These are phyloP conservation scores for Saprolegnia parasitica DNA, from an alignment of 352 stramenopile genomes.

Conservation along the genomic window DNA sequence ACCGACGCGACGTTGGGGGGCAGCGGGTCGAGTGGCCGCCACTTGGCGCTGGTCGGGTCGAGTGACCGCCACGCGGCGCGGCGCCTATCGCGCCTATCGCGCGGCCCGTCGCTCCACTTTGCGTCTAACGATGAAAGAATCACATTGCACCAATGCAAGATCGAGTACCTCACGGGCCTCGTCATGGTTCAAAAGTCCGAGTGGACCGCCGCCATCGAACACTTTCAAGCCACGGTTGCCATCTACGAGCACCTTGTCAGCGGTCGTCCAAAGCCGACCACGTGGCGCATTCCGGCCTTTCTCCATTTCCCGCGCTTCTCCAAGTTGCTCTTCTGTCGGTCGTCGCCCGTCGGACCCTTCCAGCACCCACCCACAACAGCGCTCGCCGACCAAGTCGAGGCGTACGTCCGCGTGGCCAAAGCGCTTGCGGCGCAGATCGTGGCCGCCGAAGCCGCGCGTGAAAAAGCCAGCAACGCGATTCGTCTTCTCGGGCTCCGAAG, in stretches of 20 bases:
- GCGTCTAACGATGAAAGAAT: constrained; percentile 33
- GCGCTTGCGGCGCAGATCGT: constrained; percentile 22
- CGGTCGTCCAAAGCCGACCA: neutral
- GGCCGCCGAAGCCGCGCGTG: constrained; percentile 2
- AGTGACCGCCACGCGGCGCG: neutral
- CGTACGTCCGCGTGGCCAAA: constrained; percentile 10
- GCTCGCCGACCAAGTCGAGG: constrained; percentile 21
- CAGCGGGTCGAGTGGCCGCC: neutral
- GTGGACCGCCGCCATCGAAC: constrained; percentile 51
- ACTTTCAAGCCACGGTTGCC: constrained; percentile 31
- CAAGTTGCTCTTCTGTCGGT: neutral
- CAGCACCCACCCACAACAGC: neutral
- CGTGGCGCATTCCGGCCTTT: neutral
- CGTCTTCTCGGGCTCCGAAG: constrained; percentile 17
- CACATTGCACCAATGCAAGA: constrained; percentile 54
- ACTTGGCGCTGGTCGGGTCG: neutral
- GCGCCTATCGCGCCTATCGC: no score
- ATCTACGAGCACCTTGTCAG: neutral
- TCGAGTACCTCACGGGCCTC: constrained; percentile 66
- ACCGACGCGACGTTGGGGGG: neutral
- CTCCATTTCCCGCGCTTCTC: neutral
- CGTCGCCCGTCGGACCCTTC: neutral
- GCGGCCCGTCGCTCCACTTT: neutral
- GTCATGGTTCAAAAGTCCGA: constrained; percentile 71
- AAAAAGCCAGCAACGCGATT: constrained; percentile 20